Base-by-base conservation (phyloP, 2,329 filamentous ascomycete genomes). In the Clarireedia paspali region DNA sequence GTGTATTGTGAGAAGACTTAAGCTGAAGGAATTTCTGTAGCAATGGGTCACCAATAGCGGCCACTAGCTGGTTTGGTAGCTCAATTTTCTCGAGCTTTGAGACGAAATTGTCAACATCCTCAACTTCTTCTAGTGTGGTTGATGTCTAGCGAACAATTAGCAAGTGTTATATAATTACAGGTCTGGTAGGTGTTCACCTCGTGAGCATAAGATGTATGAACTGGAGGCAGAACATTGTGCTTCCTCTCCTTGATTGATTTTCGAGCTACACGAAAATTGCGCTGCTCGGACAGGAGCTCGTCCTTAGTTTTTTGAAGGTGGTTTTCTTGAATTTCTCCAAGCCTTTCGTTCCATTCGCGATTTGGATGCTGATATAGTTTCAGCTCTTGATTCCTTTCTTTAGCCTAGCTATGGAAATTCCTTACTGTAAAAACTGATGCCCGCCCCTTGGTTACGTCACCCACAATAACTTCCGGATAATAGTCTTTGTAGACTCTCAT, bases 401-500 rank as follows among this genome's bases (percentile, higher is more conserved):
- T 42, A 14, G 17, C 6, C 14, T 20, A 6, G 17, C 10, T 17
- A 10, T 17, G 14, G n/a, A 9, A 10, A 20, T 5, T 42, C 6
- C 63, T 38, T 67, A 81, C 79, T 70, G 81, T 84, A 69, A 86
- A 86, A 1, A 81, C 76, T 4, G 81, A 79, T 0, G 82, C 82
- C 57, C 79, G 78, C 39, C 82, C 82, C 53, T 76, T 75, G 30
- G 82, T 79, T 4, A 81, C 75, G 60, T 87, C 85, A 23, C 86
- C 88, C 14, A 92, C 80, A 57, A 95, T 89, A 54, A 95, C 89
- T 68, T 95, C 89, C 0, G 90, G 89, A 65, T 92, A 95, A 70
- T 92, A 95, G 68, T 92, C 89, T 68, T 94, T 94, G 74, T 86
- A 95, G n/a, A 92, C 83, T 55, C 87, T 81, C 50, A 95, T 74